phyloP scores from a whole-genome alignment of 768 basidiomycete species.

The Lanmaoa pseudosensibilis region DNA sequence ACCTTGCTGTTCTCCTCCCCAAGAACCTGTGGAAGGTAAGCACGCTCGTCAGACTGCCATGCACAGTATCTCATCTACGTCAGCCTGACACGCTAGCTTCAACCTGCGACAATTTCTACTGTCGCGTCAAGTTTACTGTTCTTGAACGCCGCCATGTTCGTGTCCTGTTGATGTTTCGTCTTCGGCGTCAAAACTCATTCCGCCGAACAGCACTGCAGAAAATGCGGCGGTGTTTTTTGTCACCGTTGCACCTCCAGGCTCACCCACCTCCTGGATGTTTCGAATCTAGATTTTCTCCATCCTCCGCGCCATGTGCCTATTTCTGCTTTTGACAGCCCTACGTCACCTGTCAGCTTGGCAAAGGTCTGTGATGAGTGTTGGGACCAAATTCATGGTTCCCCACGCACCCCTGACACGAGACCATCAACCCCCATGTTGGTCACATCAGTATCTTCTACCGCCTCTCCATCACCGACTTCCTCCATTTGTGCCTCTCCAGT shows the following conservation, averaged over 20 bases:
- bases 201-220: conserved; percentile 68
- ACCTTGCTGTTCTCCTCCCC: conserved; percentile 74
- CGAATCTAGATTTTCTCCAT: conserved; percentile 64
- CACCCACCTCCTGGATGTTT: conserved; percentile 71
- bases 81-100: conserved; percentile 63
- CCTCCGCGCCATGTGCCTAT: conserved; percentile 72
- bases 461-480: conserved; percentile 34
- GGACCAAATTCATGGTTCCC: conserved; percentile 67
- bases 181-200: conserved; percentile 18
- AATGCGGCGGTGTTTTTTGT: conserved; percentile 81
- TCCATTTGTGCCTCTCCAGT: conserved; percentile 37
- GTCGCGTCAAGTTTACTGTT: conserved; percentile 61
- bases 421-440: conserved; percentile 42
- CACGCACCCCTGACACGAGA: conserved; percentile 40
- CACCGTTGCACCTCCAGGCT: conserved; percentile 55
- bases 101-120: conserved; percentile 73
- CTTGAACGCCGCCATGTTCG: conserved; percentile 76
- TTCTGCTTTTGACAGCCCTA: conserved; percentile 53
- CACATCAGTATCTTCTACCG: conserved; percentile 31
- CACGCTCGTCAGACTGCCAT: background rate
- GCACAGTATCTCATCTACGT: conserved; percentile 17
- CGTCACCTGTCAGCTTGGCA: conserved; percentile 53
- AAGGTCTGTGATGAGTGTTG: conserved; percentile 79
- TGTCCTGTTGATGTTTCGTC: conserved; percentile 13
- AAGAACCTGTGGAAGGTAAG: conserved; percentile 73